Base-by-base conservation (phyloP, 2,329 filamentous ascomycete genomes). In the Cladophialophora yegresii region DNA sequence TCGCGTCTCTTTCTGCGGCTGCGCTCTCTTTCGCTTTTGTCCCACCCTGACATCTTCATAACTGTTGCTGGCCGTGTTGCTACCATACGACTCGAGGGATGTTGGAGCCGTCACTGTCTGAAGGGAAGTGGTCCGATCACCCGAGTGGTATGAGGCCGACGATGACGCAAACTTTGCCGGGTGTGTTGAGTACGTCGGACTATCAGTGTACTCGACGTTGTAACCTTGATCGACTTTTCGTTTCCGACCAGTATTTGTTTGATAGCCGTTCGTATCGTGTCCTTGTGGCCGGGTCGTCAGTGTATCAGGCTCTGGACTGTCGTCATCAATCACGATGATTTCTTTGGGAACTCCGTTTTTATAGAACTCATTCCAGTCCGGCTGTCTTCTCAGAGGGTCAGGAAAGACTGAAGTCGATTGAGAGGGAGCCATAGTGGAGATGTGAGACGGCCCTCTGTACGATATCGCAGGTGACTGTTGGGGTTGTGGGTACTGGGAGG, bases 81-180 rank as follows among this genome's bases (percentile, higher is more conserved):
- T 85, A 30, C 80, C 81, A 70, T 84, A 82, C 6, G 90, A 93
- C 13, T 88, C 89, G 5, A 93, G 79, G 13, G 93, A 98, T 0
- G 95, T 97, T 4, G 92, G 88, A 50, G 93, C 93, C 0, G 93
- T 97, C 13, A 69, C 63, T 3, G 92, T 95, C 73, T 93, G 87
- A 63, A 93, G 81, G 16, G 91, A 95, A 33, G 89, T 89, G 13
- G 91, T 96, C 68, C 91, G 87, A 76, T 93, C 92, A 70, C 89
- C 95, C 4, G 92, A 96, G 40, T 71, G 70, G 61, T 88, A 83
- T 12, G 90, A 92, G 51, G 90, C 89, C 57, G 85, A 86, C 60
- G 85, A 87, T 13, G 85, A 84, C 13, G 86, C 84, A 72, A 89
- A 87, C 67, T 87, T 85, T 57, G 90, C 88, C 30, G 89, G 89